Base-by-base conservation (phyloP, 2,329 filamentous ascomycete genomes). In the Dothistroma pini region DNA sequence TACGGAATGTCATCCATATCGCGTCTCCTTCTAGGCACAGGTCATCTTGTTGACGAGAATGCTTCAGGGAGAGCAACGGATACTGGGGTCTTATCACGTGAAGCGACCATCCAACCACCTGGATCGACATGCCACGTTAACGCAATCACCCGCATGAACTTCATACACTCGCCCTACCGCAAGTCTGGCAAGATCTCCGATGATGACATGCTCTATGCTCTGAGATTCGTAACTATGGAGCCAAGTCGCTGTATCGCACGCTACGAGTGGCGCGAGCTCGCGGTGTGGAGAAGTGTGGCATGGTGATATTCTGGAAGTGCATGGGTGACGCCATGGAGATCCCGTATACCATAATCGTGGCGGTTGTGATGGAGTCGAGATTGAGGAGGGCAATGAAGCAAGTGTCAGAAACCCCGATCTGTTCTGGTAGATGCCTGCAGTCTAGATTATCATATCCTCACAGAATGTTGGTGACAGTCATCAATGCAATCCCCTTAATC, bases 241-340 rank as follows among this genome's bases (percentile, higher is more conserved):
- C 88, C 89, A 0, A 74, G 83, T 32, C 78, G 81, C 14, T 91
- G 88, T 79, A 81, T 89, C 34, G 72, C 80, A 5, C 76, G 76
- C 6, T 89, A 86, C 68, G 90, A 93, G 71, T 93, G 89, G 89
- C 83, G 90, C 1, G 44, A 76, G 4, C 72, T 90, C 22, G 87
- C 16, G 83, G 87, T 0, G 79, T 92, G 74, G 90, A 93, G 73
- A 73, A 79, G 10, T 89, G 87, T 63, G 89, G 88, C 0, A 55
- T 59, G 16, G 86, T 84, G 16, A 86, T 84, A 0, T 85, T 89
- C 69, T 92, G 88, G 89, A 89, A 89, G 73, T 80, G 80, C 56
- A 75, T 90, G 16, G 89, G 89, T 14, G 86, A 91, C 67, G 83
- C 84, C 56, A 88, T 92, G 84, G 81, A 80, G 0, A 89, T 92